phyloP scores from a whole-genome alignment of 257 asterid genomes.

The Cruciata laevipes region DNA sequence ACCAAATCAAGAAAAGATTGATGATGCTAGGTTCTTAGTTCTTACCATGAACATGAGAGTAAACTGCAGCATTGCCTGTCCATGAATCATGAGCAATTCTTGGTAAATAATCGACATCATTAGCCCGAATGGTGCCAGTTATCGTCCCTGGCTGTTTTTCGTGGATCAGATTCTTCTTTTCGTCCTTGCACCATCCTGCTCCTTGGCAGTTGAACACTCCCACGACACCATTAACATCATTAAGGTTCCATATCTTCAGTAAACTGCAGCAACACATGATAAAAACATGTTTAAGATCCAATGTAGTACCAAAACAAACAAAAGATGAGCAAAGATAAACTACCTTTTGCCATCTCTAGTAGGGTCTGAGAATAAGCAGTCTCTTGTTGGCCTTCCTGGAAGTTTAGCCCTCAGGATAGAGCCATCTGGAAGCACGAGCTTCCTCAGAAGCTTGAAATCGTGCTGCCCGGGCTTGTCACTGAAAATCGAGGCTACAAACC shows the following conservation, averaged over 20 bases:
- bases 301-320: background rate
- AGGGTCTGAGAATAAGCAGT: constrained; percentile 85
- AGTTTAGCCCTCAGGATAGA: constrained; percentile 78
- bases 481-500: constrained; percentile 6
- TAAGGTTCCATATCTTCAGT: constrained; percentile 79
- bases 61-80: constrained; percentile 55
- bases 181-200: constrained; percentile 70
- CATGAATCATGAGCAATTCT: constrained; percentile 50
- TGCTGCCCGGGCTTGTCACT: constrained; percentile 94
- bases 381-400: constrained; percentile 91
- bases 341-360: constrained; percentile 87
- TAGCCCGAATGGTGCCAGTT: constrained; percentile 55
- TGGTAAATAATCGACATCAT: constrained; percentile 66
- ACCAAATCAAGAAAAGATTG: no score
- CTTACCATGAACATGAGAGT: constrained; percentile 64
- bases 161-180: constrained; percentile 70
- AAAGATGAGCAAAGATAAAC: background rate
- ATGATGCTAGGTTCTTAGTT: constrained; percentile 15
- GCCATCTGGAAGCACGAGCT: constrained; percentile 88
- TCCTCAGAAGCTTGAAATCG: constrained; percentile 62
- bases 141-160: constrained; percentile 58
- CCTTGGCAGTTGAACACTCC: constrained; percentile 86
- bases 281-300: background rate
- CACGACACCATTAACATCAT: constrained; percentile 60
- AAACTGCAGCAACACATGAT: constrained; percentile 33